Evolutionary conservation across 2,329 filamentous ascomycete genomes (phyloP), one percentile per base, ranked within the genome.

Genomic region (Daldinia sp.): DNA sequence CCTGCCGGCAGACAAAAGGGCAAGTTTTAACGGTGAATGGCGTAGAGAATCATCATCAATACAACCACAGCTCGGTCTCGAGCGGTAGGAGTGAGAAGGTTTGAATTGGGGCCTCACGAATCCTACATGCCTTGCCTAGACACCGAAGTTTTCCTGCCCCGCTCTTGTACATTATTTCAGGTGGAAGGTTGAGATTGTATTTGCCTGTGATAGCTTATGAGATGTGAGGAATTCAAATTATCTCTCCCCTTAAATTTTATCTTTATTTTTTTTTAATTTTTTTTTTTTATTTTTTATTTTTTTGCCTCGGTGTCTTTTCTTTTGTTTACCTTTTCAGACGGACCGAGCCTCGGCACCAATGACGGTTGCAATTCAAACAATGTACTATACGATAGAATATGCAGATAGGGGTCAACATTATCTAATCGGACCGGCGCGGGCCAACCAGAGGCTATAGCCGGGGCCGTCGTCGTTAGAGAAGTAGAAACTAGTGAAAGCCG

Each of bases 391-490:
- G 48, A 30, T 50, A 49, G 45, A n/a, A 21, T 34, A 51, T 11
- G 41, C 25, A 64, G 27, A 45, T 35, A 57, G 51, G 50, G 43
- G 53, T 11, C 51, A 4, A 17, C 41, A 63, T 57, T 63, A 66
- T 45, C 53, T 53, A 66, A 58, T 66, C 63, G 63, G 63, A 63
- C 63, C 60, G 60, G 57, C 55, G 56, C 59, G 37, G 39, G 13
- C 35, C 21, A 51, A 57, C 39, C 45, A 59, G 43, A 58, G 11
- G 49, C 17, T 51, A 47, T 29, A 58, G 11, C 52, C 29, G 54
- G 15, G 29, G 8, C 10, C 27, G 27, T 48, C 27, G 45, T 48
- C n/a, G 45, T 30, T 48, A 30, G 15, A 48, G 25, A 21, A 32
- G n/a, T 32, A 30, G 10, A 61, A 37, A 37, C 54, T 37, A 32